Base-by-base conservation (phyloP, 2,329 filamentous ascomycete genomes). In the Penicillium occitanis region DNA sequence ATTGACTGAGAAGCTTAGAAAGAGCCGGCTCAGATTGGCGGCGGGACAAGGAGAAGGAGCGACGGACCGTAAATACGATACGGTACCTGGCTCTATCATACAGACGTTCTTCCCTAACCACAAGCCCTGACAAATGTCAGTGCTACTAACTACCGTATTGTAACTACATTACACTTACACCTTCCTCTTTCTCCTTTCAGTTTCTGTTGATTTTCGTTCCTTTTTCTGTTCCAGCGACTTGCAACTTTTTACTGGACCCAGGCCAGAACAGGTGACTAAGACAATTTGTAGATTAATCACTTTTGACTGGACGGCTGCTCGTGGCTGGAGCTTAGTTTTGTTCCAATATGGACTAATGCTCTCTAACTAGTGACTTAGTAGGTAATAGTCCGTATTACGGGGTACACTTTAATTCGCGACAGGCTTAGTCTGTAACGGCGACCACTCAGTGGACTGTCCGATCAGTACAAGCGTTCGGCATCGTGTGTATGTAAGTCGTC, bases 281-380 rank as follows among this genome's bases (percentile, higher is more conserved):
- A 19, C 33, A 35, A 14, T 4, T 35, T 57, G 51, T 57, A 57
- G 51, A 37, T 57, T 40, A 22, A 35, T 57, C 53, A 7, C 37
- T 10, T 37, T 19, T 60, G 19, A 60, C 57, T 60, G 57, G 57
- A 22, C 37, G 14, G 25, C 40, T 44, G 28, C 22, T 60, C 57
- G 40, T 60, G 57, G 57, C 57, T 17, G 57, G 25, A 60, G 40
- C 37, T 60, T 60, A 46, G 57, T 25, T 33, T 28, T 46, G 37
- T 22, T 22, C 19, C 2, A 57, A 57, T 22, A 22, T 40, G 53
- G 53, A 57, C 53, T 17, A 57, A 57, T 17, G 53, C 53, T 11
- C 33, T n/a, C 19, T 57, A 22, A 57, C 53, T 57, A 37, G 53
- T 37, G 33, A 37, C 33, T 57, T 57, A 57, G 33, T 14, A 37